Conservation (phyloP, 78 protist genomes). For the Guillardia theta region DNA sequence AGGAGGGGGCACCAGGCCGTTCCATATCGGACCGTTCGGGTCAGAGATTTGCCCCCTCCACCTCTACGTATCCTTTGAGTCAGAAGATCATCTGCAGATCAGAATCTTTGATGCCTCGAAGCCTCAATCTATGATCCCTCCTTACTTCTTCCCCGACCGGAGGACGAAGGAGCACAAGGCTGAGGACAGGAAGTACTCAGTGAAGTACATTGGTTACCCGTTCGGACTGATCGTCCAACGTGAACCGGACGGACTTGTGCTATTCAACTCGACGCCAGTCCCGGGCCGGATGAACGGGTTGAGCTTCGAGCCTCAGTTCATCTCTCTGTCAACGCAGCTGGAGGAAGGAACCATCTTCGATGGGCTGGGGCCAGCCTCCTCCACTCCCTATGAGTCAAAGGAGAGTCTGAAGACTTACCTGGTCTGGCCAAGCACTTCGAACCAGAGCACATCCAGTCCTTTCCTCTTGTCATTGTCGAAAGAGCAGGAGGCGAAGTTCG, state of each 20-base stretch:
- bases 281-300: not conserved
- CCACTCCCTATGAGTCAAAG: too few species aligned
- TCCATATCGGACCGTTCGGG: constrained; percentile 12
- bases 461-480: not conserved
- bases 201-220: not conserved
- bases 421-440: too few species aligned
- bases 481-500: not conserved
- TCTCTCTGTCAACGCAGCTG: not conserved
- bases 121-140: too few species aligned
- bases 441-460: too few species aligned
- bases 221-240: too few species aligned
- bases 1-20: not conserved
- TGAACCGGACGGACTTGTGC: too few species aligned
- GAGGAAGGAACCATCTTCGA: too few species aligned
- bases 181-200: not conserved
- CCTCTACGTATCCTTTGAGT: not conserved
- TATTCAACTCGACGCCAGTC: not conserved
- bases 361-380: too few species aligned
- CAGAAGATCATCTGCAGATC: not conserved
- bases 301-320: not conserved
- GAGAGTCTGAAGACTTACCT: too few species aligned
- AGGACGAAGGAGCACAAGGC: not conserved
- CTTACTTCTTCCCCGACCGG: not conserved
- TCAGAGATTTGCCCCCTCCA: not conserved
- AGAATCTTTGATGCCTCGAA: not conserved